These are phyloP conservation scores for Aurifilum marmelostoma DNA, from an alignment of 2,329 filamentous ascomycete genomes.

Conservation along the genomic window DNA sequence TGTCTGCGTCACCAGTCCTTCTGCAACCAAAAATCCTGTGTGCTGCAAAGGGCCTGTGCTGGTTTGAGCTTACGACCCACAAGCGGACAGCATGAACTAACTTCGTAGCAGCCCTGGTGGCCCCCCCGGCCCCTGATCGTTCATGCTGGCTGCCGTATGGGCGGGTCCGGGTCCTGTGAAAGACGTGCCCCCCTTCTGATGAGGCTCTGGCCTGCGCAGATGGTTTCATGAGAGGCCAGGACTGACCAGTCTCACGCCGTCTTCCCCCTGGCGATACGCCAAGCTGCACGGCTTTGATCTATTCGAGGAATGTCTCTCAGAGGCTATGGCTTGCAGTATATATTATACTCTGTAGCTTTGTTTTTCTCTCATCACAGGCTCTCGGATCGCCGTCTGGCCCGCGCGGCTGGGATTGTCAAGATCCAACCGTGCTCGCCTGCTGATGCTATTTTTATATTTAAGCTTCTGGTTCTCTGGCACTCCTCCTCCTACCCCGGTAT, in stretches of 20 bases:
- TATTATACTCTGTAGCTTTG: neutral
- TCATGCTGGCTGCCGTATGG: neutral
- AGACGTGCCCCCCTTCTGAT: neutral
- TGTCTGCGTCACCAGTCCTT: neutral
- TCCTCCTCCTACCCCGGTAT: neutral
- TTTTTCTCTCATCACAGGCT: neutral
- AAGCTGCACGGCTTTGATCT: neutral
- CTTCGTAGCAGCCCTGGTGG: neutral
- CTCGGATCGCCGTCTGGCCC: neutral
- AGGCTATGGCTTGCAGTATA: neutral
- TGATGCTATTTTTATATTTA: conserved; percentile 22
- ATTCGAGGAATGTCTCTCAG: neutral
- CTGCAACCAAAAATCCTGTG: neutral
- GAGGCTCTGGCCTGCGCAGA: conserved; percentile 3
- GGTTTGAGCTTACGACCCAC: neutral
- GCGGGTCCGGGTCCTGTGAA: neutral
- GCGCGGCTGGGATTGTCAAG: neutral
- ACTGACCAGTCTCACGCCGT: neutral
- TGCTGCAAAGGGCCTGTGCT: neutral
- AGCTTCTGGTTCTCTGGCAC: conserved; percentile 10
- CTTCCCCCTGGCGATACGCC: neutral
- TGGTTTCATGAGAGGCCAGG: conserved; percentile 11
- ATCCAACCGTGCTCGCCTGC: neutral
- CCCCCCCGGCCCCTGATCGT: neutral
- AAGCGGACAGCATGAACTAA: neutral